Evolutionary conservation across 2,329 filamentous ascomycete species (phyloP), one percentile per base, ranked within the genome.

Genomic region (Aureobasidium vineae): DNA sequence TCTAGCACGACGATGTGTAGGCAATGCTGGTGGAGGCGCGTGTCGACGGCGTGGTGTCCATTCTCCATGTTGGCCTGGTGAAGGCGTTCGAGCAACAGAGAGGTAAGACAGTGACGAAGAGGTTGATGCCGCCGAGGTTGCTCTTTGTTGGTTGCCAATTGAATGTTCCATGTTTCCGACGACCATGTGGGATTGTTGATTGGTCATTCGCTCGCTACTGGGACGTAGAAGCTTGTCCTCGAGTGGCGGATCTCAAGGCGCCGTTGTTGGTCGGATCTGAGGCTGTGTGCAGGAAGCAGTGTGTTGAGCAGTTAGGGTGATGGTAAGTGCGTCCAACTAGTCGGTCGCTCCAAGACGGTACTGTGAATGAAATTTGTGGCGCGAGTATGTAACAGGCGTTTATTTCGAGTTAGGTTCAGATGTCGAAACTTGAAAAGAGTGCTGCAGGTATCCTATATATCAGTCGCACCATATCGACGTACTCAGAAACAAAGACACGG

Each of bases 91-190:
- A 8, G 23, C 33, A 8, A 40, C 11, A 8, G 59, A 63, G 59
- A 63, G 59, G 36, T 63, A 63, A 33, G 59, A 50, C 19, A 63
- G 31, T 11, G 59, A 63, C 7, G 59, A 63, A 23, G 45, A 63
- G 2, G 45, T 52, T 21, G 59, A 63, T n/a, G 28, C 21, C 33
- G 59, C 6, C 16, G 59, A 63, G 6, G 21, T 19, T 7, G 13
- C 45, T 16, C 45, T 28, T n/a, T 45, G 38, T 23, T 59, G 54
- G 2, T 45, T n/a, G 19, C 19, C 23, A 19, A 21, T 8, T 13
- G 43, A 7, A 15, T 45, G 11, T 21, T 8, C 16, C 38, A 59
- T 43, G 38, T 31, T 59, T 36, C 7, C 15, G 15, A 41, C 7
- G 21, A 56, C 7, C n/a, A 28, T 11, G 23, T 26, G 36, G 10